A percentile compares a stretch with the other conserved stretches of the same genome.
These are phyloP conservation scores for Cyberlindnera mycetangii DNA, from an alignment of 805 yeast species.

Conservation along the genomic window DNA sequence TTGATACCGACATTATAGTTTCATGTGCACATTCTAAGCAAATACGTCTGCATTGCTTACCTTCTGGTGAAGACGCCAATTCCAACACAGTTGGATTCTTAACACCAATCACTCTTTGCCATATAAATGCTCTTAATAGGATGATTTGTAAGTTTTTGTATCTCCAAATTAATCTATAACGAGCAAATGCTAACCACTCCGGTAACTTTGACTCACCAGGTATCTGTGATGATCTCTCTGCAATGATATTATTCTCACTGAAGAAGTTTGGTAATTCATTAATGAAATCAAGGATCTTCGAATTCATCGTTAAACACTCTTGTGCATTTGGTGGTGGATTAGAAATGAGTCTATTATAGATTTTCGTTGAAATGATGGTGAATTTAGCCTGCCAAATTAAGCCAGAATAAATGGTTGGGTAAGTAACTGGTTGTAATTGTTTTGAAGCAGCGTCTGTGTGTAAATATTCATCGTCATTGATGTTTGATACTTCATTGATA, in stretches of 20 bases:
- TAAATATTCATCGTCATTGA: constrained; percentile 40
- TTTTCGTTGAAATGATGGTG: constrained; percentile 44
- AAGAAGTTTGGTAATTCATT: constrained; percentile 45
- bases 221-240: constrained; percentile 23
- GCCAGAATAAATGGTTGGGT: constrained; percentile 59
- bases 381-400: constrained; percentile 53
- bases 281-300: constrained; percentile 39
- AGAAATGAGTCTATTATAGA: constrained; percentile 46
- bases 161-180: constrained; percentile 57
- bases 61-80: constrained; percentile 38
- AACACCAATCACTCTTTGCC: constrained; percentile 46
- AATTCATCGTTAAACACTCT: constrained; percentile 49
- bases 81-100: constrained; percentile 33
- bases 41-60: constrained; percentile 45
- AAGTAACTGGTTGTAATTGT: constrained; percentile 23
- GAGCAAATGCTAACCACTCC: constrained; percentile 52
- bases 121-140: constrained; percentile 52
- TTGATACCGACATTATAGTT: constrained; percentile 48
- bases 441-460: constrained; percentile 16
- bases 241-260: constrained; percentile 37
- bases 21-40: constrained; percentile 51
- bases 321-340: constrained; percentile 45
- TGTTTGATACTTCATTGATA: constrained; percentile 47
- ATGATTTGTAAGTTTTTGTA: constrained; percentile 53
- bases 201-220: constrained; percentile 31